phyloP scores from a whole-genome alignment of 352 stramenopile species.

The Globisporangium paddicum region DNA sequence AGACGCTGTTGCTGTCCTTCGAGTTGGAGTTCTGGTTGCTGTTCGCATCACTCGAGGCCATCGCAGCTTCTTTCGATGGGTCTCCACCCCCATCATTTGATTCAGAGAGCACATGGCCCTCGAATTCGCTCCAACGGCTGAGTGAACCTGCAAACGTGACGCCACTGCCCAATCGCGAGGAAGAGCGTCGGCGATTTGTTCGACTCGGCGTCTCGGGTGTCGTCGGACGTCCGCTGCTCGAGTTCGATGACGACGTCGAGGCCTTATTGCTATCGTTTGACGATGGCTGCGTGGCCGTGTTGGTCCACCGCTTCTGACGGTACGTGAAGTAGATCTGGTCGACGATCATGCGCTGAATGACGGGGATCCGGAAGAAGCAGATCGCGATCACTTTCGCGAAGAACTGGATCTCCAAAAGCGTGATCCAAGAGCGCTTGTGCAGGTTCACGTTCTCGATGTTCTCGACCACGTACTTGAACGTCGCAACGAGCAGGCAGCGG shows the following conservation, averaged over 20 bases:
- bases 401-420: slow-evolving; percentile 52
- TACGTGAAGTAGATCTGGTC: slow-evolving; percentile 55
- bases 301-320: slow-evolving; percentile 42
- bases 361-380: slow-evolving; percentile 60
- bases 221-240: neutral
- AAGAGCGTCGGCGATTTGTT: slow-evolving; percentile 22
- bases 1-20: slow-evolving; percentile 11
- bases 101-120: slow-evolving; percentile 35
- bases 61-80: neutral
- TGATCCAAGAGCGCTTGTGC: slow-evolving; percentile 46
- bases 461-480: slow-evolving; percentile 66
- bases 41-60: neutral
- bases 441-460: slow-evolving; percentile 43
- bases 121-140: slow-evolving; percentile 54
- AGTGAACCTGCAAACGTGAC: slow-evolving; percentile 53
- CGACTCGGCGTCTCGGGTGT: neutral
- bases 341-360: slow-evolving; percentile 46
- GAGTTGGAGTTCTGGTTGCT: slow-evolving; percentile 21
- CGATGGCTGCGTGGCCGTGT: slow-evolving; percentile 9
- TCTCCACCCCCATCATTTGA: slow-evolving; percentile 19
- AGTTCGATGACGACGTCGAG: neutral
- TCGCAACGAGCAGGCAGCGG: slow-evolving; percentile 64
- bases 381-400: slow-evolving; percentile 65
- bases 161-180: slow-evolving; percentile 41
- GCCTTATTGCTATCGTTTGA: neutral